phyloP scores from a whole-genome alignment of 2,329 filamentous ascomycete species.

The Bipolaris zeicola region DNA sequence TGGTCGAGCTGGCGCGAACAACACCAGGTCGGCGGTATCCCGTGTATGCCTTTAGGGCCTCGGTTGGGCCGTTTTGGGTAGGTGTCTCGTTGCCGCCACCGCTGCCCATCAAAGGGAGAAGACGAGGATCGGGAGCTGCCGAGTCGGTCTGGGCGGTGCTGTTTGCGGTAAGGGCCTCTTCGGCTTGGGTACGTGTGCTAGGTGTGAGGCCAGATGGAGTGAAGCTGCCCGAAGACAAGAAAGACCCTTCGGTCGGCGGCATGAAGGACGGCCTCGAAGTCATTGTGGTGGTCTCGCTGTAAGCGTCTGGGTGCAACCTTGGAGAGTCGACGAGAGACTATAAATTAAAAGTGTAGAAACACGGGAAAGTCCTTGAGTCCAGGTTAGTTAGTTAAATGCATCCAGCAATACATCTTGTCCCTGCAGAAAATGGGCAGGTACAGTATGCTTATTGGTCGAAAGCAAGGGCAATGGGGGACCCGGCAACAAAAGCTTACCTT shows the following conservation, averaged over 20 bases:
- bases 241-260: slow-evolving; percentile 28
- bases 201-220: slow-evolving; percentile 46
- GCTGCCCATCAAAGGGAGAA: slow-evolving; percentile 11
- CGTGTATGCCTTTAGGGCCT: slow-evolving; percentile 35
- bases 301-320: neutral
- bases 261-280: slow-evolving; percentile 26
- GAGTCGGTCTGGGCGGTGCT: slow-evolving; percentile 42
- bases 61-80: slow-evolving; percentile 17
- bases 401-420: neutral
- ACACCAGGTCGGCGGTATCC: slow-evolving; percentile 31
- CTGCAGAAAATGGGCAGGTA: neutral
- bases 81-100: slow-evolving; percentile 8
- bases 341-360: neutral
- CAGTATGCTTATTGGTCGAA: neutral
- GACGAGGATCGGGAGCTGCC: slow-evolving; percentile 38
- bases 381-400: neutral
- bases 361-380: neutral
- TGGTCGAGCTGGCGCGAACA: slow-evolving; percentile 35
- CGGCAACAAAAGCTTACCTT: neutral
- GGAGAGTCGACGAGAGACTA: neutral
- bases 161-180: slow-evolving; percentile 42
- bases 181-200: slow-evolving; percentile 44
- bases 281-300: slow-evolving; percentile 17
- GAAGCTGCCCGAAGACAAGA: slow-evolving; percentile 21
- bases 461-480: neutral